Conservation (phyloP, 208 protist genomes). For the Acanthamoeba divionensis region DNA sequence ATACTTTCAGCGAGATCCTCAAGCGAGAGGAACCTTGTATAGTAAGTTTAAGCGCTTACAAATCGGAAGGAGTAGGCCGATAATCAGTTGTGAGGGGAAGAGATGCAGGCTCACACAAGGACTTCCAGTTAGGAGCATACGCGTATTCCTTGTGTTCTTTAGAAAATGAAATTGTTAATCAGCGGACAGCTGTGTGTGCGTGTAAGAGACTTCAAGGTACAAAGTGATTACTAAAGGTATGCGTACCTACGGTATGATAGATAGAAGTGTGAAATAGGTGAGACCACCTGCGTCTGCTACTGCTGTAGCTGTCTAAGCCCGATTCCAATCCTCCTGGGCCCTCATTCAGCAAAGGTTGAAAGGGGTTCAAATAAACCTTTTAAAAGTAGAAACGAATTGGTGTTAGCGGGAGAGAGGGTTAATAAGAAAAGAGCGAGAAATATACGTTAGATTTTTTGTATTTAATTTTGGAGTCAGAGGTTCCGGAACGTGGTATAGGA, state of each 20-base stretch:
- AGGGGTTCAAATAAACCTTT: conserved; percentile 11
- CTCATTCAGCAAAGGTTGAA: neutral
- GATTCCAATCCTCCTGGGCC: conserved; percentile 13
- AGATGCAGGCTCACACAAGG: conserved; percentile 70
- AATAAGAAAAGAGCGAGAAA: no score
- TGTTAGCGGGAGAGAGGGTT: no score
- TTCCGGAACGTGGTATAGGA: no score
- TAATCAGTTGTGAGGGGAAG: conserved; percentile 79
- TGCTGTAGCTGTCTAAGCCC: conserved; percentile 12
- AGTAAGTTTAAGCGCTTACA: no score
- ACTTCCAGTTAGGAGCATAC: conserved; percentile 72
- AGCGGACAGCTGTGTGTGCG: no score
- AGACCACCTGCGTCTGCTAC: conserved; percentile 32
- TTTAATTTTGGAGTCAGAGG: neutral
- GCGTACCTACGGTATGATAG: conserved; percentile 23
- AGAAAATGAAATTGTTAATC: no score
- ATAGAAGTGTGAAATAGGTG: conserved; percentile 47
- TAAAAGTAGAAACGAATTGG: neutral
- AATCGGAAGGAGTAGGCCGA: conserved; percentile 67
- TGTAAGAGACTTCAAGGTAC: no score
- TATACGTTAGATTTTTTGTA: conserved; percentile 5
- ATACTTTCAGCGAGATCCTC: no score
- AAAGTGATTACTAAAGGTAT: no score
- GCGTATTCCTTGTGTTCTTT: conserved; percentile 49
- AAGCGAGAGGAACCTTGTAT: no score